Percentiles rank a stretch among this genome's conserved stretches.
These are phyloP conservation scores for Sporisorium graminicola DNA, from an alignment of 1,284 basidiomycete genomes.

Conservation along the genomic window DNA sequence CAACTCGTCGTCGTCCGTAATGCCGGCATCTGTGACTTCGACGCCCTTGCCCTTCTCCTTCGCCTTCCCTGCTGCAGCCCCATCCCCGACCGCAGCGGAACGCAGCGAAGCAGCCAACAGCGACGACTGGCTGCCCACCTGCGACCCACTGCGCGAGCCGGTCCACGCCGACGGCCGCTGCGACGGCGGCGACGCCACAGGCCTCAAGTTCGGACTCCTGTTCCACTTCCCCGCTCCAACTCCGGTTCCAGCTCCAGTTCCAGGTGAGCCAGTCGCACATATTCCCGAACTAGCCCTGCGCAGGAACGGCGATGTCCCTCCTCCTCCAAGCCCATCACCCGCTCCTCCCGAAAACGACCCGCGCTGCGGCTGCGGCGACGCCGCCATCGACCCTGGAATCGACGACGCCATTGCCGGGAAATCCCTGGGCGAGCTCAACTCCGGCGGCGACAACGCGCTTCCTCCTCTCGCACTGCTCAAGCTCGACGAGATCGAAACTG, in stretches of 20 bases:
- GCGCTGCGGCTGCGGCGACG: too few relatives aligned
- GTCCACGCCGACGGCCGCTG: constrained; percentile 13
- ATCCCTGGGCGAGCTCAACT: constrained; percentile 20
- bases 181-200: neutral
- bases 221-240: constrained; percentile 14
- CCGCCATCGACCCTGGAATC: neutral
- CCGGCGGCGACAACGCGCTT: constrained; percentile 18
- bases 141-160: neutral
- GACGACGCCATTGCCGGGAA: constrained; percentile 10
- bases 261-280: neutral
- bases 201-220: constrained; percentile 26
- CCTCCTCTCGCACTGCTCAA: constrained; percentile 11
- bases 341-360: neutral
- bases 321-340: too few relatives aligned
- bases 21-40: neutral
- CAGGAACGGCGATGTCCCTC: neutral
- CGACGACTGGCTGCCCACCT: neutral
- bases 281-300: constrained; percentile 10
- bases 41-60: constrained; percentile 7
- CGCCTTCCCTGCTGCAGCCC: neutral
- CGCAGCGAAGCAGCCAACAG: constrained; percentile 28
- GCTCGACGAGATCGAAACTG: constrained; percentile 18
- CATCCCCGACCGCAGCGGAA: too few relatives aligned
- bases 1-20: constrained; percentile 13
- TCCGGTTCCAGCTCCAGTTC: neutral